Conservation (phyloP, 169 alveolate genomes). For the Cryptosporidium canis region DNA sequence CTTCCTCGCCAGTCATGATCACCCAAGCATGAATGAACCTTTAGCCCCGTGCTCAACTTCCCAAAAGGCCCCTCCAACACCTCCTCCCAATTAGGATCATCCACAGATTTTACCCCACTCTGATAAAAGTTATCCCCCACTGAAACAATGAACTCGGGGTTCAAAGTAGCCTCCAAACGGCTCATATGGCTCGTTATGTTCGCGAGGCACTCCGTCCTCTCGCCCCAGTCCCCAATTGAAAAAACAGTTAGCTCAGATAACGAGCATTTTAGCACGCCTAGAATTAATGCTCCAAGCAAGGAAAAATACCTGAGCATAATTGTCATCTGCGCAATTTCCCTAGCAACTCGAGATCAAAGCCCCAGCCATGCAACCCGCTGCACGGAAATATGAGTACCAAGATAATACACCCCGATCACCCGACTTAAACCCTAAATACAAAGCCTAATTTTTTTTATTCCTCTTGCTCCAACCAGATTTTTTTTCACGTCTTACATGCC, state of each 20-base stretch:
- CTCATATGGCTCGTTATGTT: conserved; percentile 7
- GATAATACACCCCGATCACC: too few species aligned
- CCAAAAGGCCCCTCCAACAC: conserved; percentile 45
- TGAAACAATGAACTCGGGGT: conserved; percentile 35
- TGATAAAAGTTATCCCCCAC: conserved; percentile 66
- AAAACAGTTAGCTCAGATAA: conserved; percentile 44
- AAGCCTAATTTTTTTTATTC: not conserved
- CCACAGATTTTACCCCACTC: conserved; percentile 24
- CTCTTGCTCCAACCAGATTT: not conserved
- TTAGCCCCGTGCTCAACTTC: not conserved
- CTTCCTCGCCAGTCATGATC: conserved; percentile 68
- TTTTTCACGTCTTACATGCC: conserved; percentile 26
- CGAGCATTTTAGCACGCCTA: not conserved
- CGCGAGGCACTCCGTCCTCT: conserved; percentile 12
- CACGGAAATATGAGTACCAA: not conserved
- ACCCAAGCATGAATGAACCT: conserved; percentile 63
- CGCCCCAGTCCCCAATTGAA: conserved; percentile 69
- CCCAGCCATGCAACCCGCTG: not conserved
- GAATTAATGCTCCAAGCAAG: not conserved
- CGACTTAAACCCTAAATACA: not conserved
- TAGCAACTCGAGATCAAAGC: not conserved
- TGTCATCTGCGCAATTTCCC: not conserved
- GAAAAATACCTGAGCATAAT: not conserved
- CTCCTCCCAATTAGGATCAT: conserved; percentile 23
- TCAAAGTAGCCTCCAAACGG: not conserved